Evolutionary conservation across 2,329 filamentous ascomycete genomes (phyloP).

Genomic region (Orbilia javanica): DNA sequence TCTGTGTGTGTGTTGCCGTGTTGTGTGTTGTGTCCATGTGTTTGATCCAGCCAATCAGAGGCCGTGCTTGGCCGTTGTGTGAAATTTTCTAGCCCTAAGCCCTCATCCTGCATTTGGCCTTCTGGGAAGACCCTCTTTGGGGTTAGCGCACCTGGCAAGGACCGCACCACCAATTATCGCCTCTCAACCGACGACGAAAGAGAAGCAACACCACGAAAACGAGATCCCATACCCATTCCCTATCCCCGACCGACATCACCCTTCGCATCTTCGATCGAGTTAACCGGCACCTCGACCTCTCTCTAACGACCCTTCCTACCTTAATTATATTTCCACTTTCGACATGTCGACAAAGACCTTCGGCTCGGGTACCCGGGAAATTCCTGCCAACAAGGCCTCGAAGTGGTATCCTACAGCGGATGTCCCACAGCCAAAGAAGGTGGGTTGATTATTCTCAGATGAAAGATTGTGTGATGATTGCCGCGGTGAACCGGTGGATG

Average conservation of each 20-base stretch:
- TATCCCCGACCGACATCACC: slow-evolving; percentile 52
- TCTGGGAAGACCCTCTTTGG: slow-evolving; percentile 20
- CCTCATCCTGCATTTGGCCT: slow-evolving; percentile 39
- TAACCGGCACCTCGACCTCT: slow-evolving; percentile 16
- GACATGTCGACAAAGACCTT: slow-evolving; percentile 84
- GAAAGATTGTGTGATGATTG: slow-evolving; percentile 30
- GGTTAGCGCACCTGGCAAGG: slow-evolving; percentile 49
- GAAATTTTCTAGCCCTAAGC: slow-evolving; percentile 59
- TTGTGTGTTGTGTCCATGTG: slow-evolving; percentile 17
- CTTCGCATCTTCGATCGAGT: slow-evolving; percentile 43
- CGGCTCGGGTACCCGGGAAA: slow-evolving; percentile 93
- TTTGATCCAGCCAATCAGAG: slow-evolving; percentile 30
- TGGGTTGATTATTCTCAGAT: slow-evolving; percentile 69
- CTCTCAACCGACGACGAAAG: slow-evolving; percentile 43
- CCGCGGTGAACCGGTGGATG: slow-evolving; percentile 45
- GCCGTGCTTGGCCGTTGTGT: slow-evolving; percentile 15
- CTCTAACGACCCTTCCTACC: slow-evolving; percentile 27
- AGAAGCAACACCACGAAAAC: slow-evolving; percentile 49
- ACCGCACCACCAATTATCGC: slow-evolving; percentile 50
- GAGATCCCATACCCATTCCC: slow-evolving; percentile 31
- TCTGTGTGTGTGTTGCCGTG: background rate
- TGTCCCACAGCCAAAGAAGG: slow-evolving; percentile 89
- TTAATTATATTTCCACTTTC: slow-evolving; percentile 35
- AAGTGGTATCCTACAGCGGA: slow-evolving; percentile 99
- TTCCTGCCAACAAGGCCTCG: slow-evolving; percentile 91